A percentile compares a stretch with the other conserved stretches of the same genome.
Conservation (phyloP, 164 flowering plant species). For the Chloranthus sessilifolius region DNA sequence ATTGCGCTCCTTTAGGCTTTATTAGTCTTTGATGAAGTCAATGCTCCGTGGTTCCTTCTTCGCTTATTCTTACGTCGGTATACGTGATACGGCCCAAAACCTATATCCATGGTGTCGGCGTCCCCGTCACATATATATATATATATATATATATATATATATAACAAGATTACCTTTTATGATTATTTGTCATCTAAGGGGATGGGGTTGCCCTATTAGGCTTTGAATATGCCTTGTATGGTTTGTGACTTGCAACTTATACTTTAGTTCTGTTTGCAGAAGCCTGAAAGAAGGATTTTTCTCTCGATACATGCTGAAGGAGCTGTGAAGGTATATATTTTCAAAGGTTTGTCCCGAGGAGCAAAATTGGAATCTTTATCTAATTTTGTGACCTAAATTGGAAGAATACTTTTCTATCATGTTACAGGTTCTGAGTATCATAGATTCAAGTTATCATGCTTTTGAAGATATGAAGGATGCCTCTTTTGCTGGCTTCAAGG, state of each 20-base stretch:
- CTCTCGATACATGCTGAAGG: constrained; percentile 83
- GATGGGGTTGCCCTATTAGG: no score
- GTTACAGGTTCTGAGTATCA: constrained; percentile 71
- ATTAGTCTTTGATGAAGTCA: no score
- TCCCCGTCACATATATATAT: no score
- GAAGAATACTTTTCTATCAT: constrained; percentile 15
- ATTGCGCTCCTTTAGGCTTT: no score
- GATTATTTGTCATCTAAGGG: not conserved
- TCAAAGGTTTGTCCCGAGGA: not conserved
- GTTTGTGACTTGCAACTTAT: not conserved
- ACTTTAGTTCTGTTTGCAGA: constrained; percentile 44
- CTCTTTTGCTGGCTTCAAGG: constrained; percentile 23
- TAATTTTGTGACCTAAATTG: no score
- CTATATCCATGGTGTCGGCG: no score
- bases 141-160: no score
- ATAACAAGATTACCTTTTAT: no score
- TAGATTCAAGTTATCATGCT: constrained; percentile 72
- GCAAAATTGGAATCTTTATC: not conserved
- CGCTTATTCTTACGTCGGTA: no score
- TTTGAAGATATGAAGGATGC: constrained; percentile 42
- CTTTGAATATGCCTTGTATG: not conserved
- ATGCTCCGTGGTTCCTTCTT: no score
- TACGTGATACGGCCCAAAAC: no score
- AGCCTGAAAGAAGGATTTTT: constrained; percentile 68
- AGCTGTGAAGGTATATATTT: constrained; percentile 74